Percentiles rank a stretch among this genome's conserved stretches.
Evolutionary conservation across 768 basidiomycete species (phyloP).

Genomic region (Podaxis mareebaensis): DNA sequence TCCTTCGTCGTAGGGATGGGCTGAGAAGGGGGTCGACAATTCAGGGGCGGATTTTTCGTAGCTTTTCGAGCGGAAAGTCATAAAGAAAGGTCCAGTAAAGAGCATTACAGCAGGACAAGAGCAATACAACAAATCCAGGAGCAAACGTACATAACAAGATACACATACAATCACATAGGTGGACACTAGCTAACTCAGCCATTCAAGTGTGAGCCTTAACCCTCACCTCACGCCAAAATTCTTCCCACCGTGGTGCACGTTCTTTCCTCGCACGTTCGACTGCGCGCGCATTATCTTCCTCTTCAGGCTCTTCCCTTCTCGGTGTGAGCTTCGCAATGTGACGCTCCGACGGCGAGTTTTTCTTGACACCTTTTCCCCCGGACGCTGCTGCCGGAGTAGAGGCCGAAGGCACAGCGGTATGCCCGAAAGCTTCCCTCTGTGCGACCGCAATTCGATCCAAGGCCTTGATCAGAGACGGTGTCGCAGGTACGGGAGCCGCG

Average conservation of each 20-base stretch:
- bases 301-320: conserved; percentile 15
- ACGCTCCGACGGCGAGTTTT: not conserved
- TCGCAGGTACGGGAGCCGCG: conserved; percentile 51
- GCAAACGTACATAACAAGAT: not conserved
- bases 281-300: conserved; percentile 1
- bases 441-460: conserved; percentile 60
- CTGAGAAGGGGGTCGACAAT: no score
- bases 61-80: no score
- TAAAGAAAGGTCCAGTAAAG: no score
- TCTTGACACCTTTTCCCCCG: conserved; percentile 11
- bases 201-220: conserved; percentile 24
- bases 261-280: conserved; percentile 16
- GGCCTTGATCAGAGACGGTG: conserved; percentile 64
- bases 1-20: no score
- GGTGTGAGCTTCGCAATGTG: conserved; percentile 12
- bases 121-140: no score
- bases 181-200: not conserved
- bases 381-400: conserved; percentile 5
- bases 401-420: conserved; percentile 1
- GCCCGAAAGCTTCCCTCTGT: conserved; percentile 50
- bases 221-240: conserved; percentile 37
- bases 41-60: no score
- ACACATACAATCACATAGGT: not conserved
- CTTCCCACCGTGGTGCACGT: conserved; percentile 31
- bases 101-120: no score